Percentiles rank a stretch among this genome's conserved stretches.
phyloP scores from a whole-genome alignment of 805 yeast species.

The Teunomyces stri region DNA sequence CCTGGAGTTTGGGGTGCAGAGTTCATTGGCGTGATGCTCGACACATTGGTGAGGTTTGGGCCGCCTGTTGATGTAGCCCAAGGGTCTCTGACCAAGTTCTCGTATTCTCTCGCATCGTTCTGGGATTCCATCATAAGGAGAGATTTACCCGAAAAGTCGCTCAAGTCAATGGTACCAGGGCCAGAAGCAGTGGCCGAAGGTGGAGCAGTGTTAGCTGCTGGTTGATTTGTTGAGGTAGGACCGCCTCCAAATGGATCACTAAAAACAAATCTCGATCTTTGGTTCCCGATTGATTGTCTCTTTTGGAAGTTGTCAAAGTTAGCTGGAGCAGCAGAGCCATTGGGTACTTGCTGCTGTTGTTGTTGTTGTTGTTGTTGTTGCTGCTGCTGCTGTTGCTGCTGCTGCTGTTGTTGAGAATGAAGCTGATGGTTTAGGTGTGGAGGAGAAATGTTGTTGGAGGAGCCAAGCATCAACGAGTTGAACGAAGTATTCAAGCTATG shows the following conservation, averaged over 20 bases:
- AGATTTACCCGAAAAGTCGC: constrained; percentile 41
- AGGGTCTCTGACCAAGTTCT: constrained; percentile 47
- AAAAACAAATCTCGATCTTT: constrained; percentile 67
- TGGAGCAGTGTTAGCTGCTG: constrained; percentile 3
- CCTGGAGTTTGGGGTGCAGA: constrained; percentile 45
- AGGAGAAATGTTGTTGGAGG: constrained; percentile 33
- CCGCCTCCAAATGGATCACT: constrained; percentile 52
- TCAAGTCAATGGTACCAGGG: constrained; percentile 29
- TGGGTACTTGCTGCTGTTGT: background rate
- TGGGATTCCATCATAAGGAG: constrained; percentile 46
- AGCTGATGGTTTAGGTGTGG: constrained; percentile 20
- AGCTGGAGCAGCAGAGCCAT: background rate
- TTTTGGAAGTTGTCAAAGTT: constrained; percentile 35
- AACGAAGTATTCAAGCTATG: constrained; percentile 18
- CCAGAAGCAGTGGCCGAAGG: constrained; percentile 6
- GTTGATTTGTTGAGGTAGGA: constrained; percentile 2
- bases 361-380: background rate
- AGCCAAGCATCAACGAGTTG: constrained; percentile 22
- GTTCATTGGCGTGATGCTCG: constrained; percentile 10
- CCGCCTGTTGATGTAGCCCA: constrained; percentile 25
- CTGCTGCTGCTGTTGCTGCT: too few species aligned
- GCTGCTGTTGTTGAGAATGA: constrained; percentile 5
- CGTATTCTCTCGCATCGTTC: constrained; percentile 47
- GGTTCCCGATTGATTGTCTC: constrained; percentile 55
- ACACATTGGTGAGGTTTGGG: constrained; percentile 4